Evolutionary conservation across 2,329 filamentous ascomycete species (phyloP).

Genomic region (Berkeleyomyces basicola): DNA sequence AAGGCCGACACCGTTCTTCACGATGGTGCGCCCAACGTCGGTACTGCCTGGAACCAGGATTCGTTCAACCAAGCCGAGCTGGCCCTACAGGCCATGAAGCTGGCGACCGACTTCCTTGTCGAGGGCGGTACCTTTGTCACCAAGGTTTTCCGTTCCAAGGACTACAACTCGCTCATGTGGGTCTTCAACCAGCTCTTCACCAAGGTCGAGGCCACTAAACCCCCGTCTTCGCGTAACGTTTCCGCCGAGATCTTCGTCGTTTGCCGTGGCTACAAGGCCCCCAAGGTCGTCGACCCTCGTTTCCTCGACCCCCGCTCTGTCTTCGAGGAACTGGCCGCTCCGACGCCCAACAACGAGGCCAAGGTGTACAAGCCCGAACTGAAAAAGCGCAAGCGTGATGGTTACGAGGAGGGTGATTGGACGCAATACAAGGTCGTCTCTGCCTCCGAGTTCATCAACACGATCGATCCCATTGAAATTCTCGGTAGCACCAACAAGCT

Average conservation of each 20-base stretch:
- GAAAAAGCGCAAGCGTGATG: conserved; percentile 94
- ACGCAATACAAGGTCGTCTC: conserved; percentile 79
- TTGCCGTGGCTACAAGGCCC: conserved; percentile 86
- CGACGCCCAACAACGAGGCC: conserved; percentile 85
- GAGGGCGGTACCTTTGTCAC: conserved; percentile 90
- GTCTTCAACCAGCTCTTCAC: conserved; percentile 93
- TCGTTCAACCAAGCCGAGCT: conserved; percentile 95
- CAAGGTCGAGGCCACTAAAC: conserved; percentile 94
- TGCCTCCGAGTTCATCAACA: conserved; percentile 88
- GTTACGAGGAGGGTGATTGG: conserved; percentile 93
- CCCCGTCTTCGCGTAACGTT: conserved; percentile 86
- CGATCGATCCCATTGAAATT: conserved; percentile 80
- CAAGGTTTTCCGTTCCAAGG: conserved; percentile 93
- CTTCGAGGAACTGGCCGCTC: conserved; percentile 77
- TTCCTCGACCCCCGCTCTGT: conserved; percentile 81
- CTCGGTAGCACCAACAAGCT: conserved; percentile 74
- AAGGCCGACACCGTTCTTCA: conserved; percentile 93
- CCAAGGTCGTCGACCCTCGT: conserved; percentile 79
- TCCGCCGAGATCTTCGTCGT: conserved; percentile 98
- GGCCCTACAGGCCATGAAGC: conserved; percentile 73
- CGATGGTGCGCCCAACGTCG: conserved; percentile 94
- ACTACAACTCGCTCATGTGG: conserved; percentile 92
- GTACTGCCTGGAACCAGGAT: conserved; percentile 95
- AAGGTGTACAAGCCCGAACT: conserved; percentile 95
- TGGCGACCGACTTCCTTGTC: conserved; percentile 82